These are phyloP conservation scores for Myxozyma mucilagina DNA, from an alignment of 805 yeast genomes.

Conservation along the genomic window DNA sequence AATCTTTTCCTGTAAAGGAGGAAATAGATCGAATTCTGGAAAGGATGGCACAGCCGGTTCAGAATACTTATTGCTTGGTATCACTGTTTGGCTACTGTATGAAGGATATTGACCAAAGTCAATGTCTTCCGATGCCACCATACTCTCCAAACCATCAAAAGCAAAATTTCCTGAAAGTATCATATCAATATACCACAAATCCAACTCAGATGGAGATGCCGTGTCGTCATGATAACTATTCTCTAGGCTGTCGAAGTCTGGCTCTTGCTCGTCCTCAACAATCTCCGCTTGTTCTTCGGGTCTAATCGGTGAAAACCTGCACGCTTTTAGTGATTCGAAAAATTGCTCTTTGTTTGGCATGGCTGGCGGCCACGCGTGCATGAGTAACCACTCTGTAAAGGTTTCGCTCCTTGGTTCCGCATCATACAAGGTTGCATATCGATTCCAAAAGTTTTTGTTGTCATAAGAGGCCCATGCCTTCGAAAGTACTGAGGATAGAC, in stretches of 20 bases:
- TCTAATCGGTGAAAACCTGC: not conserved
- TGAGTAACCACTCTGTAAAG: slow-evolving; percentile 23
- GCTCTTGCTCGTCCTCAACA: not conserved
- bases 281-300: not conserved
- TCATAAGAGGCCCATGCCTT: slow-evolving; percentile 22
- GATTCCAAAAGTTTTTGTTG: slow-evolving; percentile 22
- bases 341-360: slow-evolving; percentile 10
- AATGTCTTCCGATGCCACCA: not conserved
- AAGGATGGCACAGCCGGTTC: too few species aligned
- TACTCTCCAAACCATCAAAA: not conserved
- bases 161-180: not conserved
- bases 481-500: slow-evolving; percentile 17
- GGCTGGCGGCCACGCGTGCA: slow-evolving; percentile 15
- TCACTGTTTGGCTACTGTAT: not conserved
- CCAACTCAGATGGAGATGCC: not conserved
- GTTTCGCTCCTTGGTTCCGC: slow-evolving; percentile 13
- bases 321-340: not conserved
- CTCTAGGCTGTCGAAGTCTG: not conserved
- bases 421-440: slow-evolving; percentile 18
- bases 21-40: too few species aligned
- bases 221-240: not conserved
- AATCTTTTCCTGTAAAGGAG: too few species aligned
- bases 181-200: not conserved
- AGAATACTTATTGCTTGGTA: not conserved
- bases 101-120: not conserved